Conservation (phyloP, 805 yeast genomes). For the Saccharomycopsis sp. region DNA sequence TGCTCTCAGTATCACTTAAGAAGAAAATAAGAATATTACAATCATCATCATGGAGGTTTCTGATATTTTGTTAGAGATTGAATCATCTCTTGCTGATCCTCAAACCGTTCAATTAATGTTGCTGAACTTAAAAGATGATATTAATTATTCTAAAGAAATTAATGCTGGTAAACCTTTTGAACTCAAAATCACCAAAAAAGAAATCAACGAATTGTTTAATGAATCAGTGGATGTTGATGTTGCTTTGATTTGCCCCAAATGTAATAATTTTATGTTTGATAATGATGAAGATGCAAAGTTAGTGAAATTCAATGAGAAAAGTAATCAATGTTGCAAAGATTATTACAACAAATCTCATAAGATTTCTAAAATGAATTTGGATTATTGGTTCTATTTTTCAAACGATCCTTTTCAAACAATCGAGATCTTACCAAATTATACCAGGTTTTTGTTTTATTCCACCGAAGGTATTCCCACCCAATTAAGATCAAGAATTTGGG, state of each 20-base stretch:
- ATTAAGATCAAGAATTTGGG: slow-evolving; percentile 36
- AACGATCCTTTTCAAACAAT: slow-evolving; percentile 35
- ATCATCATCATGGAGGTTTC: too few relatives aligned
- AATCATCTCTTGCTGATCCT: slow-evolving; percentile 16
- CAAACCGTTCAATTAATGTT: slow-evolving; percentile 12
- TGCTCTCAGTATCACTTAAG: too few relatives aligned
- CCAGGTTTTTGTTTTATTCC: slow-evolving; percentile 31
- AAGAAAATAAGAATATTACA: too few relatives aligned
- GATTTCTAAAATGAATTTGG: slow-evolving; percentile 25
- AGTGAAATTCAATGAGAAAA: slow-evolving; percentile 8
- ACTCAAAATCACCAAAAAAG: slow-evolving; percentile 22
- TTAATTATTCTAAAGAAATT: not conserved
- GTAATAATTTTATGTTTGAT: slow-evolving; percentile 21
- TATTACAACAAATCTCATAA: slow-evolving; percentile 12
- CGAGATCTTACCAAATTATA: slow-evolving; percentile 36
- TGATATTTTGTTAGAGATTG: slow-evolving; percentile 15
- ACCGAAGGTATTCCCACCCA: slow-evolving; percentile 35
- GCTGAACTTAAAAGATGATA: slow-evolving; percentile 16
- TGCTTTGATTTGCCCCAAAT: slow-evolving; percentile 21
- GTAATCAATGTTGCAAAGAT: slow-evolving; percentile 21
- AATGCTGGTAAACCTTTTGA: not conserved
- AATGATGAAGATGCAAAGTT: slow-evolving; percentile 21
- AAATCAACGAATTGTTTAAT: slow-evolving; percentile 20
- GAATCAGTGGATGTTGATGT: slow-evolving; percentile 22
- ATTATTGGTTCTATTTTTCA: slow-evolving; percentile 36